Evolutionary conservation across 768 basidiomycete genomes (phyloP), one percentile per base, ranked within the genome.

Genomic region (Tylopilus subfusipes): DNA sequence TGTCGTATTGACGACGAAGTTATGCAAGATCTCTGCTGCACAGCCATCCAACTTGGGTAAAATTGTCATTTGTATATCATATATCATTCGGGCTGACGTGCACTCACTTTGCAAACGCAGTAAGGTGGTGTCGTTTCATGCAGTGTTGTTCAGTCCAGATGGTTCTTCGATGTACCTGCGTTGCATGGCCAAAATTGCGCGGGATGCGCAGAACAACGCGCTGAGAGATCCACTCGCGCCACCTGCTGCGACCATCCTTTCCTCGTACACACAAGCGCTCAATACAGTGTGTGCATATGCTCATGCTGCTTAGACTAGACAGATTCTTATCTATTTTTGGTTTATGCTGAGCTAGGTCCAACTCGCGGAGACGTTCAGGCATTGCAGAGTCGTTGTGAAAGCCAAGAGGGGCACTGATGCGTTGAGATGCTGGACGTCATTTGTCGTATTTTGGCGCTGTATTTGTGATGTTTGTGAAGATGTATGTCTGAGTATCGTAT

Each of bases 321-420:
- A 16, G n/a, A 19, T 16, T 2, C 36, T n/a, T 6, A 38, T 38
- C 9, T 1, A 34, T 34, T 34, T 19, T 19, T 1, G 16, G n/a
- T 38, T 38, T 16, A 10, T 6, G 5, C 34, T n/a, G 6, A 14
- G n/a, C 36, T 38, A 84, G 82, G 73, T 83, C 13, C 76, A 74
- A 53, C 73, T 84, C 11, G 77, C 82, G 0, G 73, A 83, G 60
- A 79, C 83, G 2, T 84, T 84, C 74, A 19, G 77, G 76, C 29
- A 75, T 84, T 50, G 82, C 82, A 0, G 80, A 82, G 48, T 82
- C 83, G 1, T 63, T 85, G 66, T 73, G 74, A 57, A 85, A 80
- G 59, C 78, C 82, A 5, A 69, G 83, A 60, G 83, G 78, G 1
- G 72, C 76, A 21, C 62, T 84, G 50, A 62, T 82, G 55, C 67